A percentile compares a stretch with the other conserved stretches of the same genome.
These are phyloP conservation scores for Russula emetica DNA, from an alignment of 768 basidiomycete genomes.

Conservation along the genomic window DNA sequence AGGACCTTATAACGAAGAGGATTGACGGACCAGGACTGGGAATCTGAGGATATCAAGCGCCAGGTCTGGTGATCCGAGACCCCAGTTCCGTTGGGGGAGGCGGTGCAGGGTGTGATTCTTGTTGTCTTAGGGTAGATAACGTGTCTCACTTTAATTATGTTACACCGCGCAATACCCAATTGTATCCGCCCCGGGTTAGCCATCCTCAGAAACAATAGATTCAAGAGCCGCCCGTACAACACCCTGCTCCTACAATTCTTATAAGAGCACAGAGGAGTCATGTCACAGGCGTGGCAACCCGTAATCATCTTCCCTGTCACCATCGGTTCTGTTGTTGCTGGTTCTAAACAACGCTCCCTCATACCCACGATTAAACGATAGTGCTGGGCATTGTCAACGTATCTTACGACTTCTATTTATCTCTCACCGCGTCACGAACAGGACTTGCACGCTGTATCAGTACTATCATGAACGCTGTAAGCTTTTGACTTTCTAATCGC, in stretches of 20 bases:
- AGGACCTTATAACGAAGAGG: slow-evolving; percentile 55
- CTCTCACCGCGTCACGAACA: slow-evolving; percentile 18
- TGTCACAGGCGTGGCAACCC: slow-evolving; percentile 7
- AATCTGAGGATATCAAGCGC: slow-evolving; percentile 33
- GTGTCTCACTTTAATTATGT: slow-evolving; percentile 22
- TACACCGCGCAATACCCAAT: background rate
- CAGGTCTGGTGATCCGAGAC: background rate
- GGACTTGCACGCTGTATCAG: background rate
- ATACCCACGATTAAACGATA: slow-evolving; percentile 15
- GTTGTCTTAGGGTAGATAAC: background rate
- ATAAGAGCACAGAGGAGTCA: slow-evolving; percentile 13
- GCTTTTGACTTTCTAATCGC: background rate
- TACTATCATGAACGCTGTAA: slow-evolving; percentile 17
- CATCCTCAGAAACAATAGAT: slow-evolving; percentile 18
- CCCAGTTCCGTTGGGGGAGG: background rate
- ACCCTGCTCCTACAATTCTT: background rate
- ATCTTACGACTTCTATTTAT: slow-evolving; percentile 4
- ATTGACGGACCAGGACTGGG: slow-evolving; percentile 74
- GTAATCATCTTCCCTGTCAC: slow-evolving; percentile 9
- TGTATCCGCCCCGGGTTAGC: slow-evolving; percentile 2
- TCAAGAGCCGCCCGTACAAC: background rate
- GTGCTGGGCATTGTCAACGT: slow-evolving; percentile 26
- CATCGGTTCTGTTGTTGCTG: slow-evolving; percentile 26
- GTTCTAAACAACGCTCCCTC: slow-evolving; percentile 12
- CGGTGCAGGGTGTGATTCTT: background rate